Evolutionary conservation across 2,329 filamentous ascomycete genomes (phyloP).

Genomic region (Pseudogymnoascus sp.): DNA sequence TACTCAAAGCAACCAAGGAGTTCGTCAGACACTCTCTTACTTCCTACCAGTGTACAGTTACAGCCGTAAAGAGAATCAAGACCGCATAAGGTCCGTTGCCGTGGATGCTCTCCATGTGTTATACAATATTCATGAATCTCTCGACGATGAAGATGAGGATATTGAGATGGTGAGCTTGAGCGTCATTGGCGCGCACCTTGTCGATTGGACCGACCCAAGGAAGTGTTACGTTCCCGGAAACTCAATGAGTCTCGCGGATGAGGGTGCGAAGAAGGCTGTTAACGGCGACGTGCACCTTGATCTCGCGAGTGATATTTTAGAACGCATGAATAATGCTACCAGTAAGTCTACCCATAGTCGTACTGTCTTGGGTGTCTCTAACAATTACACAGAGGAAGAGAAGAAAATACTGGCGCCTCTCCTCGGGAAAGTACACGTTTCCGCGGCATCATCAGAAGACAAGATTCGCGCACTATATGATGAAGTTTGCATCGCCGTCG

Average conservation of each 20-base stretch:
- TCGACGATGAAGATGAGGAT: slow-evolving; percentile 69
- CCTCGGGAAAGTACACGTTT: slow-evolving; percentile 76
- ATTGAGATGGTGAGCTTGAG: slow-evolving; percentile 73
- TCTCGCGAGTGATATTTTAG: slow-evolving; percentile 70
- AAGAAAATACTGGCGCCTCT: slow-evolving; percentile 74
- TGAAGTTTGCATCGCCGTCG: slow-evolving; percentile 55
- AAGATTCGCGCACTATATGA: slow-evolving; percentile 54
- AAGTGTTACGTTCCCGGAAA: slow-evolving; percentile 57
- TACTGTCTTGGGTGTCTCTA: no score
- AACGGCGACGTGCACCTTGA: slow-evolving; percentile 76
- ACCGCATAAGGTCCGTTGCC: slow-evolving; percentile 69
- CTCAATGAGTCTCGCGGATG: slow-evolving; percentile 39
- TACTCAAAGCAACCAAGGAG: slow-evolving; percentile 70
- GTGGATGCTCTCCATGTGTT: slow-evolving; percentile 71
- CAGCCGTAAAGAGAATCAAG: slow-evolving; percentile 73
- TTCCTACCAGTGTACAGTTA: slow-evolving; percentile 94
- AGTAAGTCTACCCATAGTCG: slow-evolving; percentile 45
- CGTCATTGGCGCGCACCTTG: slow-evolving; percentile 72
- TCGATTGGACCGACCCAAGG: slow-evolving; percentile 92
- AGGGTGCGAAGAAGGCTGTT: slow-evolving; percentile 56
- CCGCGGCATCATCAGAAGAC: slow-evolving; percentile 55
- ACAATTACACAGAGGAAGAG: slow-evolving; percentile 57
- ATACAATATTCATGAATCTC: slow-evolving; percentile 62
- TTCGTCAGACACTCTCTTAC: slow-evolving; percentile 83
- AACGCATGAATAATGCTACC: slow-evolving; percentile 60